Conservation (phyloP, 2,329 filamentous ascomycete genomes). For the Microsporum canis region DNA sequence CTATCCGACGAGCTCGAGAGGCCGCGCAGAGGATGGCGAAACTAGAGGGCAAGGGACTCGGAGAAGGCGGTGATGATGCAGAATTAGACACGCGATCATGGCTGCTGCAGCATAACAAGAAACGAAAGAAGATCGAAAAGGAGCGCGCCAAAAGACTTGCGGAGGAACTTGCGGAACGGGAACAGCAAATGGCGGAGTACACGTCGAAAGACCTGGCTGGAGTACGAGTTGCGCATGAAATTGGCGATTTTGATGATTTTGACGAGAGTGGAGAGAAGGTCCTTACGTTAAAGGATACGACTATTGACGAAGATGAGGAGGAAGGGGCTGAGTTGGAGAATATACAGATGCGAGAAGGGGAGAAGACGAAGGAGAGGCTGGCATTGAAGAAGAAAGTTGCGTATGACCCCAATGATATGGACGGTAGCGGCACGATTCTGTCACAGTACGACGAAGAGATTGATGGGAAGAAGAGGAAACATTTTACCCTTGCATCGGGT, state of each 20-base stretch:
- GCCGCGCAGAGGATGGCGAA: slow-evolving; percentile 62
- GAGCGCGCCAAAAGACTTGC: slow-evolving; percentile 58
- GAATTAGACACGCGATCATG: slow-evolving; percentile 72
- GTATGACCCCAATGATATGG: slow-evolving; percentile 72
- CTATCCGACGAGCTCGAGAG: slow-evolving; percentile 79
- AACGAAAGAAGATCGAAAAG: slow-evolving; percentile 77
- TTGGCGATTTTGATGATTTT: slow-evolving; percentile 68
- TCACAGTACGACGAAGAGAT: slow-evolving; percentile 96
- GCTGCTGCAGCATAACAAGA: slow-evolving; percentile 82
- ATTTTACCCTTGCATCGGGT: slow-evolving; percentile 72
- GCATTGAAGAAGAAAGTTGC: slow-evolving; percentile 81
- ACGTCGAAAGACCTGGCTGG: slow-evolving; percentile 78
- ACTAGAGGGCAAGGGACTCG: slow-evolving; percentile 72
- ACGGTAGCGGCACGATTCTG: slow-evolving; percentile 56
- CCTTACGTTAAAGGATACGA: slow-evolving; percentile 85
- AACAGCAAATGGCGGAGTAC: slow-evolving; percentile 60
- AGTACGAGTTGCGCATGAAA: slow-evolving; percentile 82
- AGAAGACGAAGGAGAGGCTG: slow-evolving; percentile 51
- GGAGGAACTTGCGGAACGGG: slow-evolving; percentile 66
- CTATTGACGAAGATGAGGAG: slow-evolving; percentile 71
- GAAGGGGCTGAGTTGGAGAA: slow-evolving; percentile 71
- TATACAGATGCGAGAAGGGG: slow-evolving; percentile 31
- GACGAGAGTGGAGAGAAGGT: slow-evolving; percentile 72
- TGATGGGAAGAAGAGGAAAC: slow-evolving; percentile 74
- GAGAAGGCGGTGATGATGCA: slow-evolving; percentile 53